Percentiles rank a stretch among this genome's conserved stretches.
phyloP scores from a whole-genome alignment of 2,329 filamentous ascomycete genomes.

The Orbilia oligospora region DNA sequence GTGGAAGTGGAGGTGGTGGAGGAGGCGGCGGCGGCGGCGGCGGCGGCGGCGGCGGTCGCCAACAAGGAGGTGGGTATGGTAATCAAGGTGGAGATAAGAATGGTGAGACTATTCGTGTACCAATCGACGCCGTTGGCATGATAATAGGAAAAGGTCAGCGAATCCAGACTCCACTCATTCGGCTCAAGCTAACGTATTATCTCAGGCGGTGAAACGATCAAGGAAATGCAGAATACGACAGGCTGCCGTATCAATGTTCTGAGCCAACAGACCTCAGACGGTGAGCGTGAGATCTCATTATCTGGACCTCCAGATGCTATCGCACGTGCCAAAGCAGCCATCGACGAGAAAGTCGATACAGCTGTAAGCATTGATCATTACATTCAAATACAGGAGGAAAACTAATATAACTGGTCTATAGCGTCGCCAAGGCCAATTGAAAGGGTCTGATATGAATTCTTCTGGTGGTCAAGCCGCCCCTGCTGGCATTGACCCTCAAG shows the following conservation, averaged over 20 bases:
- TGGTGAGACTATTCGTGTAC: conserved; percentile 86
- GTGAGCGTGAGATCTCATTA: conserved; percentile 87
- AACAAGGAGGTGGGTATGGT: conserved; percentile 63
- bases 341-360: conserved; percentile 92
- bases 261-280: conserved; percentile 82
- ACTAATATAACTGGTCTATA: conserved; percentile 31
- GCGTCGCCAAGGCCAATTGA: conserved; percentile 58
- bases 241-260: conserved; percentile 97
- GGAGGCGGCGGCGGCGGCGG: conserved; percentile 63
- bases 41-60: conserved; percentile 67
- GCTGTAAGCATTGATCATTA: conserved; percentile 75
- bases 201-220: conserved; percentile 86
- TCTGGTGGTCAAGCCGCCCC: conserved; percentile 21
- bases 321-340: conserved; percentile 83
- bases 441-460: conserved; percentile 40
- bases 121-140: conserved; percentile 93
- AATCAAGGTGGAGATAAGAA: conserved; percentile 74
- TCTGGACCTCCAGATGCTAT: conserved; percentile 84
- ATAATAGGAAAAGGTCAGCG: conserved; percentile 85
- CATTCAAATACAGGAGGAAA: not conserved
- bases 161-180: not conserved
- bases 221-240: conserved; percentile 88
- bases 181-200: conserved; percentile 59
- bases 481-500: conserved; percentile 41
- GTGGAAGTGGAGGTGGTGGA: no score